Base-by-base conservation (phyloP, 495 filamentous ascomycete species). In the Podospora tetraspora region DNA sequence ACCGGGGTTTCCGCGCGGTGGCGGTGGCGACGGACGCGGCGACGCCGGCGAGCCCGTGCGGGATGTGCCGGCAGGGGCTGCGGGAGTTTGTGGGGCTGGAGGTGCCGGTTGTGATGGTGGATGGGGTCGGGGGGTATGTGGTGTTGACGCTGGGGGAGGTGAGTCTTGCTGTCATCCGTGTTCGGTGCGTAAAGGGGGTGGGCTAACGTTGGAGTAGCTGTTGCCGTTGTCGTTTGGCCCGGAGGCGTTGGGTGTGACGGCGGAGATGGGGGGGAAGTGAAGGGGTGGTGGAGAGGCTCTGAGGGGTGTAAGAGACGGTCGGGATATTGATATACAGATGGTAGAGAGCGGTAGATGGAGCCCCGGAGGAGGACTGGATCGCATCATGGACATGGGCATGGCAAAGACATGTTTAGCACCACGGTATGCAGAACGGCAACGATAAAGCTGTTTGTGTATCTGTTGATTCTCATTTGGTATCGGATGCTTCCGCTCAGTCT, bases 61-160 rank as follows among this genome's bases (percentile, higher is more conserved):
- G 90, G 30, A 92, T 90, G 90, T 87, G 85, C 70, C 80, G 85
- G 65, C 85, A 87, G 71, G 85, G 82, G 71, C 92, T 96, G 68
- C 85, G 90, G 62, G 92, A 96, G 77, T 96, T 96, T 73, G 89
- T 87, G 64, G 78, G 84, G 8, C 74, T 88, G 19, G 79, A 81
- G 0, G 87, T 85, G 62, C 94, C 93, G 0, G 84, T 97, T n/a
- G 89, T 97, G 73, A 94, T 99, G 95, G 94, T 92, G 77, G 92
- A 93, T 74, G 88, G 84, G 64, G 82, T 91, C 58, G 89, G 87
- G 4, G 82, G 87, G 29, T 91, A 84, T 69, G 82, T 84, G 10
- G 85, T 93, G n/a, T 87, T 84, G 82, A 92, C 85, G 57, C 82
- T 97, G 68, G 87, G 86, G 62, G 85, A 92, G 84, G 90, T 92